Base-by-base conservation (phyloP, 148 eudicot species). In the Chenopodium suecicum region DNA sequence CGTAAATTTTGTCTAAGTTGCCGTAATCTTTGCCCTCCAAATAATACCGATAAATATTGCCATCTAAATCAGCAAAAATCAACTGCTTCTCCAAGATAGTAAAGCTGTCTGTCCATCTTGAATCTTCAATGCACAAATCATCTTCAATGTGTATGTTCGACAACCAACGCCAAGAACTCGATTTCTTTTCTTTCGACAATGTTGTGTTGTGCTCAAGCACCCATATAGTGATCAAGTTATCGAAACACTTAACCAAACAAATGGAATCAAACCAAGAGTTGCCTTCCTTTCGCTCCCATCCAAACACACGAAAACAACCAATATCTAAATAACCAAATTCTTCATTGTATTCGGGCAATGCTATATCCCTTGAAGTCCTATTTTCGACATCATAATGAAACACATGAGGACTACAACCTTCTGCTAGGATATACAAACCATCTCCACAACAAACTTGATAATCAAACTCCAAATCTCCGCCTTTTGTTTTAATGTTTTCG, bases 391-490 rank as follows among this genome's bases (percentile, higher is more conserved):
- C 37, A 0, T 65, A 81, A n/a, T 50, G 64, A 16, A 37, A 4
- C 10, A 82, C 4, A 7, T 75, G 70, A 17, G 65, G 74, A 50
- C 23, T 1, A 3, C 75, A 25, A 8, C 29, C 2, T 14, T 69
- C 76, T 0, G 76, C 69, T 19, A 76, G 0, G 0, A 82, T n/a
- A 50, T 82, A 82, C 2, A 76, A 17, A 44, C 80, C 80, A 46
- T 82, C 27, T 3, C 4, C 22, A 4, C 79, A 69, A 70, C 41
- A 48, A 2, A 76, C 84, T 2, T 73, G 75, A 16, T 69, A 9
- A 17, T 56, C 67, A 41, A 25, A 82, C 9, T 58, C 65, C n/a
- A 82, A 48, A 12, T 25, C 19, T 34, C 80, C 27, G 2, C 47
- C 29, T 2, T 60, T 54, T 0, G 19, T 17, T 1, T 13, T 1